Evolutionary conservation across 345 rosid species (phyloP), one percentile per base, ranked within the genome.

Genomic region (Salix dunnii): DNA sequence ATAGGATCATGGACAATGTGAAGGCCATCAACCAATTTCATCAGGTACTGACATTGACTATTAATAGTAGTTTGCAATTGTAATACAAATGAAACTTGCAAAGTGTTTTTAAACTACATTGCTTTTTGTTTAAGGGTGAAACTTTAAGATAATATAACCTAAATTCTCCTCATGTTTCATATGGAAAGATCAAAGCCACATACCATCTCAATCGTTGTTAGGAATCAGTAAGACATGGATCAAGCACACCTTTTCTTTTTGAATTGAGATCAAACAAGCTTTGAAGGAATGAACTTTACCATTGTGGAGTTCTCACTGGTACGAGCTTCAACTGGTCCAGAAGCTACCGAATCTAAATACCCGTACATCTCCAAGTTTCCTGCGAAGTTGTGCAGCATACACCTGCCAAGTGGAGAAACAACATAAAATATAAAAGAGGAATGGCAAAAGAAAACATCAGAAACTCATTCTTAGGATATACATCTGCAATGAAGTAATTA

Each of bases 301-400:
- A 91, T 88, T 68, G 90, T 88, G 49, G 94, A 86, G 82, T 88
- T 89, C 79, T 78, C 78, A 82, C 89, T 89, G 51, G 30, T 74
- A 71, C 86, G 81, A 76, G 94, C 92, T 80, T 89, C 89, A 79
- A 88, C 78, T 27, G 94, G 94, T 21, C 91, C 92, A 72, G 88
- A 84, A 82, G 90, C 92, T 76, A 89, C 67, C 69, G 94, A 77
- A 84, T 91, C 94, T 76, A 91, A 79, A 73, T 84, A 61, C 42
- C 94, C 94, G 61, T 89, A 91, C 94, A 91, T 89, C 87, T 89
- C 94, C 64, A 86, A 31, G 67, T 91, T 91, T 83, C 92, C 94
- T 18, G 94, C 94, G 78, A 91, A 91, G 80, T 89, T 89, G 81
- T 89, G 92, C 66, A 91, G 92, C 94, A 91, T 89, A 76, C 94